phyloP scores from a whole-genome alignment of 1,284 basidiomycete genomes.

The Taiwanofungus camphoratus region DNA sequence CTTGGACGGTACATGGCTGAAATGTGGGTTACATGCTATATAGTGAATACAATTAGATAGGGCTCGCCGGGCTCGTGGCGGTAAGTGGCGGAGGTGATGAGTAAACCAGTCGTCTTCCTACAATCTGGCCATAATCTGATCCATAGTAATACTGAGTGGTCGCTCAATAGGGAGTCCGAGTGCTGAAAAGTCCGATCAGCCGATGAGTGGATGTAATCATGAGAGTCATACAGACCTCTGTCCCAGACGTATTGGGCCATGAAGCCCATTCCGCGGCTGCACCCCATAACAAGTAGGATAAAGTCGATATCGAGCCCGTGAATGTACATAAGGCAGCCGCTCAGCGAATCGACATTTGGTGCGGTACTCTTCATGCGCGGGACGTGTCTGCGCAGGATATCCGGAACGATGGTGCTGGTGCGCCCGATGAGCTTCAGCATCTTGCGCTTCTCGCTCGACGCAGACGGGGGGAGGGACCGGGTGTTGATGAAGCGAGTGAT shows the following conservation, averaged over 20 bases:
- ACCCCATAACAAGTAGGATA: conserved; percentile 7
- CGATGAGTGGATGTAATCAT: too few relatives aligned
- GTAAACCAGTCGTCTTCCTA: too few relatives aligned
- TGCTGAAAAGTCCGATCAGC: background rate
- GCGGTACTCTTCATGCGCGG: conserved; percentile 8
- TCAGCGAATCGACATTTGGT: conserved; percentile 9
- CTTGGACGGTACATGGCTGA: too few relatives aligned
- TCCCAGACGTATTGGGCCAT: conserved; percentile 11
- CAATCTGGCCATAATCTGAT: conserved; percentile 1
- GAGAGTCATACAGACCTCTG: conserved; percentile 1
- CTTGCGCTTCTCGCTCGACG: background rate
- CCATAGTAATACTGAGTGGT: conserved; percentile 8
- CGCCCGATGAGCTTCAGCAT: conserved; percentile 7
- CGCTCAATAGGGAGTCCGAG: conserved; percentile 8
- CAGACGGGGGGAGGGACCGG: background rate
- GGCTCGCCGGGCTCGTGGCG: too few relatives aligned
- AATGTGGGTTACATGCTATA: too few relatives aligned
- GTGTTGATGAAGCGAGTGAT: conserved; percentile 4
- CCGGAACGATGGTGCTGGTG: conserved; percentile 9
- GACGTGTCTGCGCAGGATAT: conserved; percentile 3
- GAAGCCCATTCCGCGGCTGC: conserved; percentile 9
- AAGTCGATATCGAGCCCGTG: conserved; percentile 7
- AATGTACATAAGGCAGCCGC: conserved; percentile 9
- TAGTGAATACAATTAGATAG: too few relatives aligned
- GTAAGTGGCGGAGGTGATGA: too few relatives aligned